Evolutionary conservation across 139 green algal genomes (phyloP).

Genomic region (Helicosporidium sp.): DNA sequence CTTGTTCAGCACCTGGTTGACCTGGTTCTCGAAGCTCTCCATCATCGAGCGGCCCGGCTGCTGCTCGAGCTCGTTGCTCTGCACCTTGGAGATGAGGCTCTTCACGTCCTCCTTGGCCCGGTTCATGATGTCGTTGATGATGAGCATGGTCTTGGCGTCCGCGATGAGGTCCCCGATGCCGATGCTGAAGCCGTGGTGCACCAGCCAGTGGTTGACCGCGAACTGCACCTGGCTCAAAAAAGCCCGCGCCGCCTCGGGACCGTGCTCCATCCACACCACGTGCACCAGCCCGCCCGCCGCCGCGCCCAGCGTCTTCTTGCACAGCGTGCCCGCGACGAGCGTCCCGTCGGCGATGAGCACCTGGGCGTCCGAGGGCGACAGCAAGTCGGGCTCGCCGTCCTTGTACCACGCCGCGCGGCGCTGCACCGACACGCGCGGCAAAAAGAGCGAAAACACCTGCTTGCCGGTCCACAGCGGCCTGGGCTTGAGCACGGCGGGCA

Average conservation of each 20-base stretch:
- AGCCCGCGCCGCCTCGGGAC: conserved; percentile 56
- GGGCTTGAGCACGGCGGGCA: conserved; percentile 84
- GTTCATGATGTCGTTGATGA: conserved; percentile 83
- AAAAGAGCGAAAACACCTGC: conserved; percentile 71
- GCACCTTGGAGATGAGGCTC: conserved; percentile 52
- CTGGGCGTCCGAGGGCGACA: conserved; percentile 71
- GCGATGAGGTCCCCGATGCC: conserved; percentile 94
- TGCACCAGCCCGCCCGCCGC: conserved; percentile 71
- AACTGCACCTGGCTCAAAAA: conserved; percentile 67
- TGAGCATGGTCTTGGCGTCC: conserved; percentile 68
- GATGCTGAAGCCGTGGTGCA: conserved; percentile 84
- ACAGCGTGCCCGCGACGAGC: conserved; percentile 73
- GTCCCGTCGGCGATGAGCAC: conserved; percentile 77
- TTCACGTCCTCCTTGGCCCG: conserved; percentile 67
- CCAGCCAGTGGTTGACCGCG: conserved; percentile 88
- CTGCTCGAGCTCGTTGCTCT: conserved; percentile 69
- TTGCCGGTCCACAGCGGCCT: conserved; percentile 92
- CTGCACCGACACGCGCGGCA: conserved; percentile 66
- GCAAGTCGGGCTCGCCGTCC: conserved; percentile 56
- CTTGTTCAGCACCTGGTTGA: conserved; percentile 81
- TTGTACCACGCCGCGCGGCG: conserved; percentile 64
- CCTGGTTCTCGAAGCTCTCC: conserved; percentile 85
- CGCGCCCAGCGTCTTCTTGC: conserved; percentile 87
- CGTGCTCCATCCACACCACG: conserved; percentile 83
- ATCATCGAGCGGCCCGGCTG: conserved; percentile 75